Conservation (phyloP, 164 flowering plant species). For the Annona squamosa region DNA sequence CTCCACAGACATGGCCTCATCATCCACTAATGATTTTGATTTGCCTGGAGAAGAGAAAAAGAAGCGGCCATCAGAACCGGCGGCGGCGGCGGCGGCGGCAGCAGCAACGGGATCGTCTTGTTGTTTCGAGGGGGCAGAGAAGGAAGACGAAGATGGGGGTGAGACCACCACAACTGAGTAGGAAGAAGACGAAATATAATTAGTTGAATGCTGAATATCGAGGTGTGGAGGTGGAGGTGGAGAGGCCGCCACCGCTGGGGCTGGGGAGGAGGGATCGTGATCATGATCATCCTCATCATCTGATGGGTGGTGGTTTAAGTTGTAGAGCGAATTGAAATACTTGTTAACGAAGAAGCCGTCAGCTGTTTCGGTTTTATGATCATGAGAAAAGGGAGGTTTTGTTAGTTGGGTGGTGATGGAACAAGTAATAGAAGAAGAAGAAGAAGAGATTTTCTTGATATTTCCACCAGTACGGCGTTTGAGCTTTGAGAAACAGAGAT, state of each 20-base stretch:
- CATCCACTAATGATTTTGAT: conserved; percentile 53
- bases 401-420: neutral
- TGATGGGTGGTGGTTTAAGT: conserved; percentile 14
- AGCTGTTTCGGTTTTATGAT: conserved; percentile 4
- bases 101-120: conserved; percentile 44
- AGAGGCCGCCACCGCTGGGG: conserved; percentile 8
- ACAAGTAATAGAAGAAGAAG: neutral
- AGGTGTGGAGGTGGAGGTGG: conserved; percentile 15
- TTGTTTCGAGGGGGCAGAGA: conserved; percentile 5
- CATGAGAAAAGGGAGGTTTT: conserved; percentile 7
- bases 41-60: conserved; percentile 81
- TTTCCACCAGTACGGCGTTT: conserved; percentile 11
- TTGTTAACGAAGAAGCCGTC: neutral
- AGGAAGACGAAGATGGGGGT: conserved; percentile 2
- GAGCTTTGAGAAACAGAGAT: conserved; percentile 44
- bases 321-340: conserved; percentile 43
- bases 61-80: conserved; percentile 69
- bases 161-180: conserved; percentile 1
- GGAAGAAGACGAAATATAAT: conserved; percentile 5
- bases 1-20: conserved; percentile 3
- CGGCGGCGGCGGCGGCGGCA: conserved; percentile 49
- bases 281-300: neutral
- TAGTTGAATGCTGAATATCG: neutral
- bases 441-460: conserved; percentile 5
- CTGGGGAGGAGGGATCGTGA: neutral